A percentile compares a stretch with the other conserved stretches of the same genome.
phyloP scores from a whole-genome alignment of 257 asterid genomes.

The Ballota nigra region DNA sequence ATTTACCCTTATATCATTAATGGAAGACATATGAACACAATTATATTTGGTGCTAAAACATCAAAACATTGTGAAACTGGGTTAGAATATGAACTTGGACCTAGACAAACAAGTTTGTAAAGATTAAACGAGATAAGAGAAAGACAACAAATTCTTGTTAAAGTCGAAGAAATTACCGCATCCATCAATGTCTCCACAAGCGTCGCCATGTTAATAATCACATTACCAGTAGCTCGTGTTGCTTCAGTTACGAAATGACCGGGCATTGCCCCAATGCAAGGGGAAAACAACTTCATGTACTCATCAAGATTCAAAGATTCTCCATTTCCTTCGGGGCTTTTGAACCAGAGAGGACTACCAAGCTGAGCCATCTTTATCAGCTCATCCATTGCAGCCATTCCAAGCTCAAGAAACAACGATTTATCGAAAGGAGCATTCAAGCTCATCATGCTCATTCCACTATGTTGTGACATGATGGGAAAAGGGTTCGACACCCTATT shows the following conservation, averaged over 20 bases:
- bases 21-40: no score
- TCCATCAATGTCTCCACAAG: constrained; percentile 75
- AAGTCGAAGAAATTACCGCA: constrained; percentile 40
- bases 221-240: constrained; percentile 59
- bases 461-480: constrained; percentile 31
- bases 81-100: no score
- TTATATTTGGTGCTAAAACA: no score
- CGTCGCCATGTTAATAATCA: constrained; percentile 40
- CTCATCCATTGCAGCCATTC: constrained; percentile 68
- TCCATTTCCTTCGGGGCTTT: constrained; percentile 44
- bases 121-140: not conserved
- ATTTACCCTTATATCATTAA: not conserved
- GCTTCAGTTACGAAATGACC: constrained; percentile 58
- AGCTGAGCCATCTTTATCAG: constrained; percentile 61
- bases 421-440: constrained; percentile 42
- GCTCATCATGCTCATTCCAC: constrained; percentile 33
- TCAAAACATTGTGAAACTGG: not conserved
- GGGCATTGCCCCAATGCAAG: constrained; percentile 60
- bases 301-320: constrained; percentile 66
- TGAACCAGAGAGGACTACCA: constrained; percentile 66
- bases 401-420: constrained; percentile 52
- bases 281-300: constrained; percentile 53
- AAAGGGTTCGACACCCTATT: constrained; percentile 34
- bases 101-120: not conserved
- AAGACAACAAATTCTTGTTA: not conserved